Conservation (phyloP, 345 rosid genomes). For the Gossypium bickii region DNA sequence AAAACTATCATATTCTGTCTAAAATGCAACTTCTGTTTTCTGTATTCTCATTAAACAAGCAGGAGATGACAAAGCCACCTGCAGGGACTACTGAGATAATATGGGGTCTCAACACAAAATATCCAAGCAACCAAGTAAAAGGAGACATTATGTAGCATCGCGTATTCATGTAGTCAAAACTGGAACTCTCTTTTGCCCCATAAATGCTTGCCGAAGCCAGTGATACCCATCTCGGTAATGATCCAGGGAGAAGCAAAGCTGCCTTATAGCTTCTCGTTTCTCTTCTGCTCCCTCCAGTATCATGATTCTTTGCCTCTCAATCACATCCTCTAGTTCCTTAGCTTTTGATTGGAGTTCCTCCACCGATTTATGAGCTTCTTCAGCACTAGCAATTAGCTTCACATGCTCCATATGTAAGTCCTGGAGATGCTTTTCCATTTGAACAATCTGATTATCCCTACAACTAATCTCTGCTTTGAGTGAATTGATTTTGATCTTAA, state of each 20-base stretch:
- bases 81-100: background rate
- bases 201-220: conserved; percentile 42
- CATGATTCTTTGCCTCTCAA: conserved; percentile 36
- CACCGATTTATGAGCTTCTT: conserved; percentile 23
- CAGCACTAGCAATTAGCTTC: conserved; percentile 33
- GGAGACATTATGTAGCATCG: background rate
- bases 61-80: background rate
- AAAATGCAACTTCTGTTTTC: background rate
- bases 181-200: conserved; percentile 32
- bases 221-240: conserved; percentile 48
- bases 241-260: conserved; percentile 63
- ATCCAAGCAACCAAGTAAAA: background rate
- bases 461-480: conserved; percentile 34
- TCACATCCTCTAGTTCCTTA: conserved; percentile 43
- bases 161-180: conserved; percentile 23
- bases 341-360: conserved; percentile 38
- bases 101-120: background rate
- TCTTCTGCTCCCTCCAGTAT: conserved; percentile 56
- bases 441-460: conserved; percentile 34
- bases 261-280: conserved; percentile 72
- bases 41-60: background rate
- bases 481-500: conserved; percentile 23
- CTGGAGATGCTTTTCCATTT: conserved; percentile 47
- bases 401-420: conserved; percentile 45
- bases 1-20: background rate